Conservation (phyloP, 768 basidiomycete genomes). For the Lentinula sp. region DNA sequence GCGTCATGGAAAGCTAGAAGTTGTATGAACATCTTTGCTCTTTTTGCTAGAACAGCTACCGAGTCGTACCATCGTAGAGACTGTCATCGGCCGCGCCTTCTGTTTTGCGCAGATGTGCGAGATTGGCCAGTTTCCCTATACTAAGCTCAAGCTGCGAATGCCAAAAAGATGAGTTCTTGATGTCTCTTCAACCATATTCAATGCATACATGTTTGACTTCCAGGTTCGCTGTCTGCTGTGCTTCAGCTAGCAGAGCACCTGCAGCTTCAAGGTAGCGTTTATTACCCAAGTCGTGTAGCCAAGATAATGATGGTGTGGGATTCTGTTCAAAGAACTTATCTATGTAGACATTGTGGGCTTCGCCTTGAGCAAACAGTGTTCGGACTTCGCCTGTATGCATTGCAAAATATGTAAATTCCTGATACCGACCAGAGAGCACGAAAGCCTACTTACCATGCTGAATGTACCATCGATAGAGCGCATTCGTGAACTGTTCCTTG, state of each 20-base stretch:
- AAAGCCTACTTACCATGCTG: conserved; percentile 58
- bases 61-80: conserved; percentile 46
- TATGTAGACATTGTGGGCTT: conserved; percentile 52
- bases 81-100: conserved; percentile 39
- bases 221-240: conserved; percentile 49
- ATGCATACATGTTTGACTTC: conserved; percentile 70
- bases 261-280: conserved; percentile 62
- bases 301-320: conserved; percentile 60
- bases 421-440: not conserved
- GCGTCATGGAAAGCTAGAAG: conserved; percentile 73
- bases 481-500: conserved; percentile 78
- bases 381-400: conserved; percentile 63
- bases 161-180: not conserved
- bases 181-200: not conserved
- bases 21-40: conserved; percentile 4
- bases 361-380: conserved; percentile 74
- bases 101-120: conserved; percentile 70
- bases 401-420: not conserved
- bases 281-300: conserved; percentile 83
- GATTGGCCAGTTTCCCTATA: conserved; percentile 79
- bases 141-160: conserved; percentile 74
- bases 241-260: conserved; percentile 54
- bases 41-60: not conserved
- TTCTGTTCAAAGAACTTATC: conserved; percentile 65
- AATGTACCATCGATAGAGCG: conserved; percentile 91